Conservation (phyloP, 345 rosid species). For the Populus tremula region DNA sequence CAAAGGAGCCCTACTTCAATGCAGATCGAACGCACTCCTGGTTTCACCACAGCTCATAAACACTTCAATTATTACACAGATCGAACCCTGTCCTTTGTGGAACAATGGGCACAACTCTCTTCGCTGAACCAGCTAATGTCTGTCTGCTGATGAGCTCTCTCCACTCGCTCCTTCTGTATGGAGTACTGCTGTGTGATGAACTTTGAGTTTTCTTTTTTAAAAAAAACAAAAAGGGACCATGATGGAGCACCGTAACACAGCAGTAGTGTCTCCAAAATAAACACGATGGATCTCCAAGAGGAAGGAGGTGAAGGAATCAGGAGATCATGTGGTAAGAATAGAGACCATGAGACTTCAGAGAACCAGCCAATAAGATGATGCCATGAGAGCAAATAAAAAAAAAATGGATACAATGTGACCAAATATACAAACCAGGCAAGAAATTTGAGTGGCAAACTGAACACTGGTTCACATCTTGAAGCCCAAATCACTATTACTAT, state of each 20-base stretch:
- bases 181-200: background rate
- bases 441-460: background rate
- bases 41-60: slow-evolving; percentile 20
- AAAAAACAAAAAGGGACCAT: slow-evolving; percentile 5
- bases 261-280: slow-evolving; percentile 38
- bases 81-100: slow-evolving; percentile 17
- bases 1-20: background rate
- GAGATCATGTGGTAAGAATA: background rate
- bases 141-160: slow-evolving; percentile 6
- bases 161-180: background rate
- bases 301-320: slow-evolving; percentile 34
- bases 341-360: background rate
- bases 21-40: background rate
- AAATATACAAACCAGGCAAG: background rate
- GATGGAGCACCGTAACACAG: slow-evolving; percentile 42
- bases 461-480: background rate
- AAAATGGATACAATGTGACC: background rate
- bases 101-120: slow-evolving; percentile 26
- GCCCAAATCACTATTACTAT: slow-evolving; percentile 3
- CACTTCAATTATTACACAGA: slow-evolving; percentile 20
- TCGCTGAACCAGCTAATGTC: slow-evolving; percentile 30
- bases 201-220: background rate
- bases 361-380: background rate
- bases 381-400: background rate
- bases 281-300: slow-evolving; percentile 46